Base-by-base conservation (phyloP, 2,329 filamentous ascomycete species). In the Alternaria gaisen region DNA sequence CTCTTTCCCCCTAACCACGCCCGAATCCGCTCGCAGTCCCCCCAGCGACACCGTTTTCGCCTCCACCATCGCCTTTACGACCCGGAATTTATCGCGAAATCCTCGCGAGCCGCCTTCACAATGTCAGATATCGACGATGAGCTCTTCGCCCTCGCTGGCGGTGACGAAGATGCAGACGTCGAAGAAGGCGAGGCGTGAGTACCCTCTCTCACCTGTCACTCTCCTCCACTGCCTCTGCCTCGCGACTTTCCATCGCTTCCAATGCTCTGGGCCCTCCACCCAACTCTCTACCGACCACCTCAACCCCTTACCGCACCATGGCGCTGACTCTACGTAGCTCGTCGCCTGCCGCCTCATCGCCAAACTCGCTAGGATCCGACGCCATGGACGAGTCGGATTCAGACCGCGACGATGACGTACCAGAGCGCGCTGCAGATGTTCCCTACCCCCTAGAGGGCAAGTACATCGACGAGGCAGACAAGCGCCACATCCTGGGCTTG, bases 41-140 rank as follows among this genome's bases (percentile, higher is more conserved):
- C 58, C 24, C 52, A 42, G 44, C 62, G 38, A 60, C 59, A 30
- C 43, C 58, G 50, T 53, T 53, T 52, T 42, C 48, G 18, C 60
- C 42, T 43, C 53, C 43, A 53, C 38, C 36, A 30, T 52, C 59
- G 32, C 48, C 57, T 32, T n/a, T 5, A 42, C 38, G 14, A 36
- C 18, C 28, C 53, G 11, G 34, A 41, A 43, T 18, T 20, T 11
- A 48, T 0, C 41, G 58, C 47, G 40, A 40, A 61, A 40, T 30
- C 34, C 41, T 43, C 48, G 28, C 64, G 52, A 50, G 53, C 43
- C 44, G 44, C 63, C 36, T 46, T 30, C 66, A 68, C 67, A 73
- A 97, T 97, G 93, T 91, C 92, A 58, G 81, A 83, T 59, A 87
- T 97, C 69, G 94, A 98, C 77, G 93, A 94, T 72, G 94, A 97